Conservation (phyloP, 192 early-diverging fungal species). For the Coemansia brasiliensis region DNA sequence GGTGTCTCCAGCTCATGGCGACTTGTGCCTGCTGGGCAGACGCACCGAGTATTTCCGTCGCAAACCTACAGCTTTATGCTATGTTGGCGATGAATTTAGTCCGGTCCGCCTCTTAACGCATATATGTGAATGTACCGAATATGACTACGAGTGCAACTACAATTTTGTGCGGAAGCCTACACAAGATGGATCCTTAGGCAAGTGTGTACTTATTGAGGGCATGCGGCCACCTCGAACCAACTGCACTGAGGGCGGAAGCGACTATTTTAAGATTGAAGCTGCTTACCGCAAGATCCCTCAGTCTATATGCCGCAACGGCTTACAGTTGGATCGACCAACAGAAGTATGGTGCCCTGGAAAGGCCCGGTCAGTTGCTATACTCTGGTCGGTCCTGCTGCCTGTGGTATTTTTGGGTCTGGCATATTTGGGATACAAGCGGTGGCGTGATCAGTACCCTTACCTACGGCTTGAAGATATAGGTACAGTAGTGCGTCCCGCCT, state of each 20-base stretch:
- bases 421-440: constrained; percentile 37
- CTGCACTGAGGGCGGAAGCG: constrained; percentile 56
- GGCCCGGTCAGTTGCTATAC: constrained; percentile 41
- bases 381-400: constrained; percentile 44
- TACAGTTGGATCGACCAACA: constrained; percentile 56
- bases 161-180: constrained; percentile 69
- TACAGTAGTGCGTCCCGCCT: constrained; percentile 21
- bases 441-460: constrained; percentile 47
- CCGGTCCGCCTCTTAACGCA: constrained; percentile 58
- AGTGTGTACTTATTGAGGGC: constrained; percentile 67
- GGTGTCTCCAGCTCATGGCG: constrained; percentile 28
- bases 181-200: constrained; percentile 22
- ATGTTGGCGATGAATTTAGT: constrained; percentile 69
- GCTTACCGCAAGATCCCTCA: constrained; percentile 88
- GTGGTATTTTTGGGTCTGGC: constrained; percentile 33
- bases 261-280: constrained; percentile 71
- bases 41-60: constrained; percentile 73
- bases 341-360: constrained; percentile 70
- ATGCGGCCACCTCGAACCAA: constrained; percentile 57
- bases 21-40: constrained; percentile 65
- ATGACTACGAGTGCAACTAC: constrained; percentile 91
- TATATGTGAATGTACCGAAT: constrained; percentile 71
- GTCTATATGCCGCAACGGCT: constrained; percentile 78
- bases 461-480: constrained; percentile 50
- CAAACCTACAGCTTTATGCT: constrained; percentile 66